Conservation (phyloP, 768 basidiomycete genomes). For the Polyporus arcularius region DNA sequence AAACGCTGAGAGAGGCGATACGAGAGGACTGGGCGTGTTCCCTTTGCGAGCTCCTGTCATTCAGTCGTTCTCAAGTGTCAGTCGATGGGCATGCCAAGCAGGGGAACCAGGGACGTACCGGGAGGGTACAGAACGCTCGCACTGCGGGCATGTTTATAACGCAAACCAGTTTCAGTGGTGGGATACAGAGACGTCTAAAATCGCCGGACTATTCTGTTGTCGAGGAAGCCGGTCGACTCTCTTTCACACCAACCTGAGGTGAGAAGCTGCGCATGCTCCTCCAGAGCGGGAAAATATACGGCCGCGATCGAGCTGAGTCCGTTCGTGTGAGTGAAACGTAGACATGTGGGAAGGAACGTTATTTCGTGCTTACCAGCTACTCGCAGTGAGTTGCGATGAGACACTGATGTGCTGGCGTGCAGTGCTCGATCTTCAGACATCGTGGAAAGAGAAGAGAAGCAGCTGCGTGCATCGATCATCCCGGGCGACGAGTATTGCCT, state of each 20-base stretch:
- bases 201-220: background rate
- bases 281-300: background rate
- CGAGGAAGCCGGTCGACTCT: background rate
- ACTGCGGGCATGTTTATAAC: conserved; percentile 1
- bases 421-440: background rate
- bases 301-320: conserved; percentile 1
- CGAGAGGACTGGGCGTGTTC: too few relatives aligned
- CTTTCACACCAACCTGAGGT: conserved; percentile 4
- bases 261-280: conserved; percentile 3
- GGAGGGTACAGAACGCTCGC: background rate
- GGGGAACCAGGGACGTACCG: background rate
- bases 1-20: background rate
- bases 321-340: conserved; percentile 15
- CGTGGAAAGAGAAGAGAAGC: too few relatives aligned
- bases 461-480: too few relatives aligned
- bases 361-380: background rate
- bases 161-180: conserved; percentile 11
- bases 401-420: background rate
- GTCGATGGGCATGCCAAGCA: background rate
- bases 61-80: background rate
- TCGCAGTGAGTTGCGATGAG: background rate
- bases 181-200: conserved; percentile 6
- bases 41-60: background rate
- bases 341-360: conserved; percentile 6
- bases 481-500: too few relatives aligned